Conservation (phyloP, 805 yeast species). For the Metschnikowia proteae region DNA sequence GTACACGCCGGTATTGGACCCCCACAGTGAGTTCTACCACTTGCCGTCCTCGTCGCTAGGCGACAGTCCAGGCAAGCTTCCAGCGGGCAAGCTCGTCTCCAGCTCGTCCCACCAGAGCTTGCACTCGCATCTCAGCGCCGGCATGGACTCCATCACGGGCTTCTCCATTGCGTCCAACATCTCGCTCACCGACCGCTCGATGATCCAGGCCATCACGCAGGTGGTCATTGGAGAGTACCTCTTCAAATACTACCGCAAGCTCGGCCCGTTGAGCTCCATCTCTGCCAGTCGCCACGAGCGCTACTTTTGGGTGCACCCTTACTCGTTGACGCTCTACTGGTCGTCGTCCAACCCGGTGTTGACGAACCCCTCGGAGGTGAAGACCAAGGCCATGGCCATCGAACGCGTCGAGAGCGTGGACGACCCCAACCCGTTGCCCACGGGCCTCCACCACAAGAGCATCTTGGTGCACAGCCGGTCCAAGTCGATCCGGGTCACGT, state of each 20-base stretch:
- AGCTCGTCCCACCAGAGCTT: constrained; percentile 29
- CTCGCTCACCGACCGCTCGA: constrained; percentile 62
- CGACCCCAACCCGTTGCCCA: constrained; percentile 84
- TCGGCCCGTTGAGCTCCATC: constrained; percentile 70
- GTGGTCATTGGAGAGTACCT: constrained; percentile 90
- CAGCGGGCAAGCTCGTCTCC: constrained; percentile 18
- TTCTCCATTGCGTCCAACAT: constrained; percentile 56
- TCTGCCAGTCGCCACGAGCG: constrained; percentile 84
- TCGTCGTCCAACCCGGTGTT: constrained; percentile 73
- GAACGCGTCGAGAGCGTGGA: constrained; percentile 72
- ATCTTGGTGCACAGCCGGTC: constrained; percentile 69
- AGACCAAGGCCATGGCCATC: constrained; percentile 78
- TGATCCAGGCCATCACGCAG: constrained; percentile 85
- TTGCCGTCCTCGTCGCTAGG: constrained; percentile 20
- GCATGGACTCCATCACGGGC: constrained; percentile 33
- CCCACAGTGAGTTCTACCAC: constrained; percentile 19
- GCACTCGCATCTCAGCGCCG: constrained; percentile 25
- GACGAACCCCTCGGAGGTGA: constrained; percentile 59
- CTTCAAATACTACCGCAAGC: constrained; percentile 75
- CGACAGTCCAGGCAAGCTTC: not conserved
- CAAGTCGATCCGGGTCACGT: constrained; percentile 71
- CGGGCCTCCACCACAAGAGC: constrained; percentile 83
- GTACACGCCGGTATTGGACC: constrained; percentile 21
- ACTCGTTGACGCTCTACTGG: constrained; percentile 89
- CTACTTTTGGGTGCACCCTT: constrained; percentile 96